Evolutionary conservation across 2,329 filamentous ascomycete species (phyloP), one percentile per base, ranked within the genome.

Genomic region (Coniochaeta sp.): DNA sequence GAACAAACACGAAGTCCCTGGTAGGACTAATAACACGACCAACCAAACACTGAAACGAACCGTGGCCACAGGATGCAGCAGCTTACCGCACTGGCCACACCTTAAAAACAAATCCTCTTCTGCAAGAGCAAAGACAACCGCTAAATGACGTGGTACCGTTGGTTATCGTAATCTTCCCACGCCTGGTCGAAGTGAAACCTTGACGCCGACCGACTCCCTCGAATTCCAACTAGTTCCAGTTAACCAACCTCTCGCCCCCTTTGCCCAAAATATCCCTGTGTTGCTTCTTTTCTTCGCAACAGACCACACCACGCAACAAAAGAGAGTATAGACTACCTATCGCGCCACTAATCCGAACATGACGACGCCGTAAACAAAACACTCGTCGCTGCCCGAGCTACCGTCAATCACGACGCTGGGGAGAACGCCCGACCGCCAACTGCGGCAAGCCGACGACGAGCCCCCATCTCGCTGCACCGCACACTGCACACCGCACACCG

Each of bases 171-270:
- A 42, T 42, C 38, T 42, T 42, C 38, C 38, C 26, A 24, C 26
- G 14, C 38, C 20, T 42, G 38, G 38, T 12, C 8, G 18, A 10
- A 42, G 38, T 42, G 38, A 42, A 42, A 42, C 38, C 38, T 42
- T 22, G 38, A 4, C 38, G 38, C n/a, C 20, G 38, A 24, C 38
- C 26, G 38, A 24, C 38, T 42, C 18, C 20, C n/a, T 9, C 38
- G n/a, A 42, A 42, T 42, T 42, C 38, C 20, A 42, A n/a, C 38
- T n/a, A 42, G 38, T 42, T 40, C 35, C 33, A 35, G 35, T 24
- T 40, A n/a, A n/a, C 35, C 35, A 22, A 20, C 35, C 35, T 40
- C 38, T 42, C n/a, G n/a, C n/a, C n/a, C 38, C 38, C 38, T 42
- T 42, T 24, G 20, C 6, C 22, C n/a, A n/a, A n/a, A 42, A 14